Conservation (phyloP, 148 eudicot genomes). For the Arctostaphylos glauca region DNA sequence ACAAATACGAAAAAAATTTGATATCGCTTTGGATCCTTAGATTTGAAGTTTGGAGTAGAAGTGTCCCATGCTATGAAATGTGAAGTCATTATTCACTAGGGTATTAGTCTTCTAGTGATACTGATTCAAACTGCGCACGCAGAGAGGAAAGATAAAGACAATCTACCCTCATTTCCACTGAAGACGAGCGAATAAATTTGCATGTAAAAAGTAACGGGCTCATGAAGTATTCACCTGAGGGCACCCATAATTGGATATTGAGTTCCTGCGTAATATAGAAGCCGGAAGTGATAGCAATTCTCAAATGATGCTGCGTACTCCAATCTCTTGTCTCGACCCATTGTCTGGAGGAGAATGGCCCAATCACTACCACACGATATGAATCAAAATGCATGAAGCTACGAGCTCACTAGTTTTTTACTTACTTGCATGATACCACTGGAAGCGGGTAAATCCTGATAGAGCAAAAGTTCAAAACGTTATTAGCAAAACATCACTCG, state of each 20-base stretch:
- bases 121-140: neutral
- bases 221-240: conserved; percentile 53
- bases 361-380: conserved; percentile 15
- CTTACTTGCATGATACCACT: conserved; percentile 99
- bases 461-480: conserved; percentile 9
- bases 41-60: neutral
- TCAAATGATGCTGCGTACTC: conserved; percentile 95
- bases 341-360: conserved; percentile 49
- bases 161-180: neutral
- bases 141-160: neutral
- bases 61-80: neutral
- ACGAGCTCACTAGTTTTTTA: neutral
- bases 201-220: neutral
- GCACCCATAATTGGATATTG: conserved; percentile 99
- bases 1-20: neutral
- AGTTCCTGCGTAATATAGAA: conserved; percentile 89
- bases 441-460: conserved; percentile 89
- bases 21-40: neutral
- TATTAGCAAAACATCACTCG: conserved; percentile 14
- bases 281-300: conserved; percentile 77
- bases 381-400: conserved; percentile 6
- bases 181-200: neutral
- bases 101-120: neutral
- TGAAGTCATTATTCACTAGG: neutral
- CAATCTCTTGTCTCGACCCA: conserved; percentile 95